phyloP scores from a whole-genome alignment of 345 rosid genomes.

The Raphanus raphanistrum region DNA sequence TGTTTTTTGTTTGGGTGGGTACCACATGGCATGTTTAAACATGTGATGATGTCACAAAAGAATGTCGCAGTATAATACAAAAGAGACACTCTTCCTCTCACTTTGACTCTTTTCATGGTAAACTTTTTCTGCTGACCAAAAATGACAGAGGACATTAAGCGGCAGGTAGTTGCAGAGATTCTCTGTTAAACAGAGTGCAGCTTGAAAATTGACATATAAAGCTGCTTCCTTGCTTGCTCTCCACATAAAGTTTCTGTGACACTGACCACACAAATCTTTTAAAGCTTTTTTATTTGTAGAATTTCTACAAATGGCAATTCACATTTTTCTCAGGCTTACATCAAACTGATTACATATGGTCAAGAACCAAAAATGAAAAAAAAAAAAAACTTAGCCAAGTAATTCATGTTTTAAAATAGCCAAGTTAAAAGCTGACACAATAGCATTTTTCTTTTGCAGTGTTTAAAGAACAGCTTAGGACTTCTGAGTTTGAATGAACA shows the following conservation, averaged over 20 bases:
- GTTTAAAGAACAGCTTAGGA: background rate
- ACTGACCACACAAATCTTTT: background rate
- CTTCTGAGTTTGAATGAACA: background rate
- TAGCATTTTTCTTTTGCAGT: background rate
- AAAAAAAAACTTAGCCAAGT: background rate
- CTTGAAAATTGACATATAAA: background rate
- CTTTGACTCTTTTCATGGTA: constrained; percentile 16
- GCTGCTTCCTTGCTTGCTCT: background rate
- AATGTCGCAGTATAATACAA: constrained; percentile 16
- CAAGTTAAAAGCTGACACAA: background rate
- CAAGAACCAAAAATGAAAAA: background rate
- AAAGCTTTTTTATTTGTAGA: background rate
- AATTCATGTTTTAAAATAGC: background rate
- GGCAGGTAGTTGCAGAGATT: constrained; percentile 18
- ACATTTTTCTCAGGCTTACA: constrained; percentile 6
- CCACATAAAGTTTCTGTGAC: constrained; percentile 11
- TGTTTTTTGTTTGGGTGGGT: background rate
- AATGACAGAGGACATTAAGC: constrained; percentile 4
- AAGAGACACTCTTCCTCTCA: constrained; percentile 1
- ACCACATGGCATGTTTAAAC: constrained; percentile 1
- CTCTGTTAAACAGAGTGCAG: constrained; percentile 2
- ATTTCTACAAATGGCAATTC: background rate
- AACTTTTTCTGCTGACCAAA: background rate
- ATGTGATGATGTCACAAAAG: constrained; percentile 29
- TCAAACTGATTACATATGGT: background rate